Base-by-base conservation (phyloP, 192 early-diverging fungal species). In the Coemansia sp. region DNA sequence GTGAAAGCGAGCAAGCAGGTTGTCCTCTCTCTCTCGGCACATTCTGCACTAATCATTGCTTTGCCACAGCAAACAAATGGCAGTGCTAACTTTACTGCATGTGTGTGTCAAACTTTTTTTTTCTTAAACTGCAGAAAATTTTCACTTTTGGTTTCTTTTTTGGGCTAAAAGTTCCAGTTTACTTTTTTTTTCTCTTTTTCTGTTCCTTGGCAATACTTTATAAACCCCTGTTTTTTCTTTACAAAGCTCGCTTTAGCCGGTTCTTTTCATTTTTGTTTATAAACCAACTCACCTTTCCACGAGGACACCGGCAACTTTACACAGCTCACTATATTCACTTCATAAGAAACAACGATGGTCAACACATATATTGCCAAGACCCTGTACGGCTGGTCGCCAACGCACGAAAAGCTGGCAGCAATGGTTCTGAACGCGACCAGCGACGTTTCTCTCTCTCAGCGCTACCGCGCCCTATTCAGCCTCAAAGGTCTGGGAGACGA, bases 401-500 rank as follows among this genome's bases (percentile, higher is more conserved):
- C 80, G 29, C 90, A 92, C 71, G 75, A 85, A 59, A 78, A 85
- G 68, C 79, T 92, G 29, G 88, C 89, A 34, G 77, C 67, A 42
- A 71, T 87, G 65, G 81, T 92, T 16, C 85, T 87, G 55, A 86
- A 89, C 42, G 73, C 68, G 65, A 61, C 82, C 46, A 88, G 89
- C 42, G 68, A 80, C 15, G 79, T 84, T 46, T 84, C 92, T n/a
- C 83, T 99, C 28, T 85, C 88, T 33, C 86, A 92, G 72, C 88
- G 96, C 46, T 99, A 96, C 84, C 87, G 96, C 40, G 92, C 93
- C 13, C 83, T 99, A 46, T 99, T 99, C 77, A 92, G 92, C 28
- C 86, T 99, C 52, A 96, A 95, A 83, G 84, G 85, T 60, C 74
- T 96, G 40, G 86, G 86, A 43, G 88, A 89, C 70, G 77, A 89